Base-by-base conservation (phyloP, 192 early-diverging fungal genomes). In the Chytriomyces sp. region DNA sequence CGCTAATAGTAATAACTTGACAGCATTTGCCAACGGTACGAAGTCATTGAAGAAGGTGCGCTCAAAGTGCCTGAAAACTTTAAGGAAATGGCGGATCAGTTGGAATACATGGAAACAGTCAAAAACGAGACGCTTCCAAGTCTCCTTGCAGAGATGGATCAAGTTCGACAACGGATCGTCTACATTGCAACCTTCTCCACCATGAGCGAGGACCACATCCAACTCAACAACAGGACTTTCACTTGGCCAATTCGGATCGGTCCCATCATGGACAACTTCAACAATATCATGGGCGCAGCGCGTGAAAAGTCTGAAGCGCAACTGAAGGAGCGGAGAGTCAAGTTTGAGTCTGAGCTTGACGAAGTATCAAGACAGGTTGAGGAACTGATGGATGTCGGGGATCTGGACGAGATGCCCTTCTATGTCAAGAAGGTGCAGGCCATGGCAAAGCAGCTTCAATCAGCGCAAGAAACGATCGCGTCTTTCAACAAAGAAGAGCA, bases 321-420 rank as follows among this genome's bases (percentile, higher is more conserved):
- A 35, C 79, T 91, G 20, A 69, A 77, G 24, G 89, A 91, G 71
- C 75, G 89, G 13, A 79, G 89, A 49, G 65, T 63, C 0, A 85
- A 85, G 67, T 91, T 91, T 69, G 86, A 86, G 53, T 50, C 50
- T 10, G 89, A 91, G 76, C 78, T 91, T 35, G 85, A 89, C 5
- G 89, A 91, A 48, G 79, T 91, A 50, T 66, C 79, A 24, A 71
- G 79, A 35, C 89, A 91, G 72, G 86, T 91, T 20, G 88, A 88
- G 11, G 89, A 91, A 69, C 77, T 91, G 5, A 80, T 77, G 74
- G 89, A 90, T 26, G 89, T 90, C 23, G 88, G 88, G 8, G 89
- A 90, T 63, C 76, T 90, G 53, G 89, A 90, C 67, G 89, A 90
- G 70, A 86, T 90, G 88, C 88, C 88, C 7, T 90, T 90, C 76